Percentiles rank a stretch among this genome's conserved stretches.
phyloP scores from a whole-genome alignment of 176 grass and related monocot genomes.

The Aechmea fasciata region DNA sequence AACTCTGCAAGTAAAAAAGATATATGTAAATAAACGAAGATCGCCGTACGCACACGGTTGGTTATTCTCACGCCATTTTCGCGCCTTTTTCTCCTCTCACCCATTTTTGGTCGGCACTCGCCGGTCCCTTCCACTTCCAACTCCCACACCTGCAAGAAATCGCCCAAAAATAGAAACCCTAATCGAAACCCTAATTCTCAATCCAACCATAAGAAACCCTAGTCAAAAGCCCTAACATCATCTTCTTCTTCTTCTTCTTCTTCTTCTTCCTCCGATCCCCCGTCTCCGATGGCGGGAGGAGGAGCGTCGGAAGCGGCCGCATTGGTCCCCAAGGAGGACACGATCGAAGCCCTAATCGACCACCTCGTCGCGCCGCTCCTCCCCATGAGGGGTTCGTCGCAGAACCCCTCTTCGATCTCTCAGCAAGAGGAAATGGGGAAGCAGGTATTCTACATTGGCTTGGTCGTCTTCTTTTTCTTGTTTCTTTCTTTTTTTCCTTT shows the following conservation, averaged over 20 bases:
- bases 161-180: no score
- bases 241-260: not conserved
- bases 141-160: not conserved
- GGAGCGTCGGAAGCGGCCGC: not conserved
- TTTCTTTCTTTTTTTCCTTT: no score
- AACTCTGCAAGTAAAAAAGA: no score
- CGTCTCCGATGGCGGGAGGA: not conserved
- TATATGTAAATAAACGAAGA: no score
- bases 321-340: conserved; percentile 48
- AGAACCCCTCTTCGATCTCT: not conserved
- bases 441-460: conserved; percentile 27
- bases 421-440: conserved; percentile 35
- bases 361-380: conserved; percentile 45
- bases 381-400: not conserved
- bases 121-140: not conserved
- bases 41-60: not conserved
- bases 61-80: not conserved
- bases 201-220: not conserved
- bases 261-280: not conserved
- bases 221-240: not conserved
- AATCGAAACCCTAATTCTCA: no score
- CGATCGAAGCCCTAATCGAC: conserved; percentile 44
- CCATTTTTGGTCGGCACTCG: not conserved
- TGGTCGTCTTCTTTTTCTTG: no score
- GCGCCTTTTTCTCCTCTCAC: not conserved